Evolutionary conservation across 1,139 yeast genomes (phyloP), one percentile per base, ranked within the genome.

Genomic region (Suhomyces chickasaworum): DNA sequence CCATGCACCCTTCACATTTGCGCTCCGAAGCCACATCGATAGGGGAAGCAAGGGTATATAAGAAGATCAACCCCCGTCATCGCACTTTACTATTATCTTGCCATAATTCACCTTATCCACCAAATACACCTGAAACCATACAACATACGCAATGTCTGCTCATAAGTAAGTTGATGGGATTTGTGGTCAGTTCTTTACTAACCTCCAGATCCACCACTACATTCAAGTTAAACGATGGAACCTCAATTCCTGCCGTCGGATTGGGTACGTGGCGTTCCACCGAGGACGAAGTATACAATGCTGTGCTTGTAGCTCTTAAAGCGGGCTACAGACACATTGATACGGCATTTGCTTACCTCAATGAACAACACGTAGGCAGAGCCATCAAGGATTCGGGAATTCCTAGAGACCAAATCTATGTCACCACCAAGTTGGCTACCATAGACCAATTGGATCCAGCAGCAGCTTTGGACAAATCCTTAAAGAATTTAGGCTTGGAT

Each of bases 361-460:
- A 85, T 59, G 93, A 86, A 61, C 80, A 66, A 32, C 78, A 73
- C 42, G 87, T 88, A 44, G 96, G 96, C 37, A 58, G 60, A 45
- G 84, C 80, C 18, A 81, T 86, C 61, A 78, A 69, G 46, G 85
- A 84, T 46, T 80, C 87, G 29, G 83, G 84, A 41, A 72, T 86
- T 42, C 83, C 85, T 44, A 77, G 97, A 61, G 80, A 78, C 41
- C 86, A 88, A 40, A 58, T 89, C 46, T 89, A 84, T 55, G 69
- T 89, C 53, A 88, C 96, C 55, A 87, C 96, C 54, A 89, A 89
- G 65, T 73, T 89, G 54, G 84, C 90, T 86, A 77, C 84, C 48
- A 69, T 83, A 27, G 83, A 79, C 59, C 90, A 86, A 59, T 74
- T 76, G 56, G 71, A 80, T 44, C 84, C 84, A 22, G 83, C 66